These are phyloP conservation scores for Fraxinus pennsylvanica DNA, from an alignment of 257 asterid species.

Conservation along the genomic window DNA sequence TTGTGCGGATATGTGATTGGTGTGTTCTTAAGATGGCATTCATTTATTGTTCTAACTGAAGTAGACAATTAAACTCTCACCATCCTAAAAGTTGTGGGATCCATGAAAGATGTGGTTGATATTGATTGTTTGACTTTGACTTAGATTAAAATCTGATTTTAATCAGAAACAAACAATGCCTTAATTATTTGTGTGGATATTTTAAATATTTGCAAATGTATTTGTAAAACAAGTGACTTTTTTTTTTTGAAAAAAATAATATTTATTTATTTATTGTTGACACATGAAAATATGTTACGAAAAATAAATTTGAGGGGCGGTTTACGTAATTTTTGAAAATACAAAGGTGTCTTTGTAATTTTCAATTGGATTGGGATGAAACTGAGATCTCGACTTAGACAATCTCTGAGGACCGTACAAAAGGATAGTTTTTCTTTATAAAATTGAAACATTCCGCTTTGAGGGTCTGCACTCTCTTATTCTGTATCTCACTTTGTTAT, in stretches of 20 bases:
- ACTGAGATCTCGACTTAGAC: constrained; percentile 1
- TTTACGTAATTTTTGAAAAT: neutral
- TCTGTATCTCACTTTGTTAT: neutral
- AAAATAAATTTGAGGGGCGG: neutral
- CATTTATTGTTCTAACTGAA: too few relatives aligned
- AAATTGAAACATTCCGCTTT: constrained; percentile 45
- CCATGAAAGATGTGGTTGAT: too few relatives aligned
- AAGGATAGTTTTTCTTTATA: constrained; percentile 28
- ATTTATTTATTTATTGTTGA: too few relatives aligned
- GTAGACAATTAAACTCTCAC: too few relatives aligned
- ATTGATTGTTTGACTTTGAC: too few relatives aligned
- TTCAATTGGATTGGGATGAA: neutral
- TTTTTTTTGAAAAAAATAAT: too few relatives aligned
- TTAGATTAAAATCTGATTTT: too few relatives aligned
- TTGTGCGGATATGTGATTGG: neutral
- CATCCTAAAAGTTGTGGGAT: too few relatives aligned
- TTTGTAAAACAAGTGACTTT: too few relatives aligned
- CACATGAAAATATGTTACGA: neutral
- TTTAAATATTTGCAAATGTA: too few relatives aligned
- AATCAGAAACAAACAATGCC: neutral
- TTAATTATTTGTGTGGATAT: too few relatives aligned
- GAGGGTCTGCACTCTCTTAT: constrained; percentile 6
- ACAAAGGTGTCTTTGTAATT: neutral
- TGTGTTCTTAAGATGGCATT: neutral
- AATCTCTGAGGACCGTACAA: constrained; percentile 35